Evolutionary conservation across 176 grass and related monocot species (phyloP).

Genomic region (Eleusine indica): DNA sequence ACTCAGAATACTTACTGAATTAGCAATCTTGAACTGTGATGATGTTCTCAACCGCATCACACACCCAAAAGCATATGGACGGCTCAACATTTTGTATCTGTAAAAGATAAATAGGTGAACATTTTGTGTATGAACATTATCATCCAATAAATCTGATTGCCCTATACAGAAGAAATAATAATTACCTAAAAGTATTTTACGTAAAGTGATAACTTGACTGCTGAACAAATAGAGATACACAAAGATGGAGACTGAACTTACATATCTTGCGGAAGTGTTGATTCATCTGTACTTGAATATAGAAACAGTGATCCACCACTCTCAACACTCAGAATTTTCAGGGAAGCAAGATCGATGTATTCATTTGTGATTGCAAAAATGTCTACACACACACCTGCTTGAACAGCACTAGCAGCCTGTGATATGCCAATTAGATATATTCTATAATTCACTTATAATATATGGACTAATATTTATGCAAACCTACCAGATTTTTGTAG

Average conservation of each 20-base stretch:
- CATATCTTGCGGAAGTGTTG: slow-evolving; percentile 98
- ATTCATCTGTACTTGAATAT: slow-evolving; percentile 88
- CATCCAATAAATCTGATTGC: slow-evolving; percentile 13
- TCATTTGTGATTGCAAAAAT: slow-evolving; percentile 96
- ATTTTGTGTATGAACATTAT: background rate
- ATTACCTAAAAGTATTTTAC: background rate
- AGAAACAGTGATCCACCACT: slow-evolving; percentile 93
- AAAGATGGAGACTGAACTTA: slow-evolving; percentile 48
- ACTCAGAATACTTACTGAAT: slow-evolving; percentile 65
- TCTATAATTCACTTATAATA: slow-evolving; percentile 38
- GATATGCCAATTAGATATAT: slow-evolving; percentile 66
- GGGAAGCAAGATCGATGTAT: slow-evolving; percentile 81
- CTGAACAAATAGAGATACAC: slow-evolving; percentile 22
- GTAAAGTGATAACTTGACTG: slow-evolving; percentile 18
- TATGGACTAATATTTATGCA: slow-evolving; percentile 33
- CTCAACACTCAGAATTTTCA: slow-evolving; percentile 89
- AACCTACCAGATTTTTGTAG: slow-evolving; percentile 88
- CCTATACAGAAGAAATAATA: slow-evolving; percentile 11
- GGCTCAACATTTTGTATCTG: slow-evolving; percentile 93
- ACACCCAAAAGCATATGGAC: slow-evolving; percentile 96
- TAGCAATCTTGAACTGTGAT: slow-evolving; percentile 78
- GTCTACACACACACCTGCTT: slow-evolving; percentile 98
- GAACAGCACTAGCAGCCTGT: slow-evolving; percentile 96
- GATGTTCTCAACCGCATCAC: slow-evolving; percentile 90
- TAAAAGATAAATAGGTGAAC: background rate